phyloP scores from a whole-genome alignment of 805 yeast species.

The Metschnikowia chrysomelidarum region DNA sequence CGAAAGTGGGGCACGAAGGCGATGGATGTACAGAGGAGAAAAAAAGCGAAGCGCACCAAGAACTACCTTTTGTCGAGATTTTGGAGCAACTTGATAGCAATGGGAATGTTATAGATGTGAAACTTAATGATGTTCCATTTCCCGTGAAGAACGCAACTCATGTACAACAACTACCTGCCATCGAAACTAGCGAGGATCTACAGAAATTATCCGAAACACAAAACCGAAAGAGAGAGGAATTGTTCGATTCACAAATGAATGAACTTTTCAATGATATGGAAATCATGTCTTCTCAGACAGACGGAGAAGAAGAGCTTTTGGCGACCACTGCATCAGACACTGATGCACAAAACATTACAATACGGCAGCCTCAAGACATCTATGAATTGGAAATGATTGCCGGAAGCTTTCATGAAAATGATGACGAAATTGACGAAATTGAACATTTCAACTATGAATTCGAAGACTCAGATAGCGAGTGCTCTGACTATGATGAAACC shows the following conservation, averaged over 20 bases:
- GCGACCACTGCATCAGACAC: neutral
- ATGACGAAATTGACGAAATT: slow-evolving; percentile 1
- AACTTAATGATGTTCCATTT: slow-evolving; percentile 22
- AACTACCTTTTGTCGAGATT: slow-evolving; percentile 74
- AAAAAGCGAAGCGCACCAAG: slow-evolving; percentile 39
- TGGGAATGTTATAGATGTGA: slow-evolving; percentile 55
- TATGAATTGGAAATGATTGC: slow-evolving; percentile 55
- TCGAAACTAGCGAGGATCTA: too few relatives aligned
- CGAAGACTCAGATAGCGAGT: slow-evolving; percentile 32
- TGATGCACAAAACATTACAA: neutral
- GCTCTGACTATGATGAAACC: slow-evolving; percentile 33
- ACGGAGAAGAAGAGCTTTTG: neutral
- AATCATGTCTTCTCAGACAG: slow-evolving; percentile 13
- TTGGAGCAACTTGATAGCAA: slow-evolving; percentile 77
- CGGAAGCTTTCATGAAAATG: slow-evolving; percentile 35
- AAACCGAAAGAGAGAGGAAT: neutral
- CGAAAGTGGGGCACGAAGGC: neutral
- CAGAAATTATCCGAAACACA: neutral
- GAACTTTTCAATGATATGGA: slow-evolving; percentile 39
- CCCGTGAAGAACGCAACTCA: neutral
- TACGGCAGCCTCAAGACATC: slow-evolving; percentile 24
- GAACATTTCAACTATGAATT: slow-evolving; percentile 11
- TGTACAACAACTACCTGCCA: neutral
- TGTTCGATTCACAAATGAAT: slow-evolving; percentile 21
- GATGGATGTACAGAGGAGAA: slow-evolving; percentile 8